These are phyloP conservation scores for Aspergillus proliferans DNA, from an alignment of 2,329 filamentous ascomycete species.

Conservation along the genomic window DNA sequence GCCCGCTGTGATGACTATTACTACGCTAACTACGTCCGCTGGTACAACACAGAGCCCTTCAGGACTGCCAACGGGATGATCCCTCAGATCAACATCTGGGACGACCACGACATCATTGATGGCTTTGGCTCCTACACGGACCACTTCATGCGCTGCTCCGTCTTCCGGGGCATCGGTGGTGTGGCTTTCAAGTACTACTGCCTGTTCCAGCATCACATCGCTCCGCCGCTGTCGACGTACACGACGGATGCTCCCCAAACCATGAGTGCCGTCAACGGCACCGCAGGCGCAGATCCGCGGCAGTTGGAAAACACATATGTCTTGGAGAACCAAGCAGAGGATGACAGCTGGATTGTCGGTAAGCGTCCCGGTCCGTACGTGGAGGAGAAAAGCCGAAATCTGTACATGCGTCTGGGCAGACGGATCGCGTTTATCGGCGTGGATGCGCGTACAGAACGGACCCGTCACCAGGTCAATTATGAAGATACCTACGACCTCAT, in stretches of 20 bases:
- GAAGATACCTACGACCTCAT: constrained; percentile 56
- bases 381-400: constrained; percentile 54
- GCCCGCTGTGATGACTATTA: constrained; percentile 57
- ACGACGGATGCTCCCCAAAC: constrained; percentile 65
- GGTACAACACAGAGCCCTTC: constrained; percentile 65
- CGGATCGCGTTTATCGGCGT: constrained; percentile 59
- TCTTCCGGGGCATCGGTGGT: constrained; percentile 61
- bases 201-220: constrained; percentile 68
- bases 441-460: constrained; percentile 64
- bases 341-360: constrained; percentile 73
- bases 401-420: constrained; percentile 59
- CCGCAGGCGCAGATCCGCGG: constrained; percentile 55
- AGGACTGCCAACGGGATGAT: constrained; percentile 56
- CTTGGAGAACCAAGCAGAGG: constrained; percentile 49
- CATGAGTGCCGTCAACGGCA: constrained; percentile 44
- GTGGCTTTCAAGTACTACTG: constrained; percentile 56
- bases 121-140: constrained; percentile 62
- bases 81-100: constrained; percentile 60
- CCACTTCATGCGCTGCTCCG: constrained; percentile 59
- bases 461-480: constrained; percentile 90
- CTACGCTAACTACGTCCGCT: constrained; percentile 55
- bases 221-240: constrained; percentile 78
- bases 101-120: constrained; percentile 62
- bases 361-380: constrained; percentile 63
- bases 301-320: constrained; percentile 74